phyloP scores from a whole-genome alignment of 306 rosid genomes.

The Hylodesmum podocarpum region DNA sequence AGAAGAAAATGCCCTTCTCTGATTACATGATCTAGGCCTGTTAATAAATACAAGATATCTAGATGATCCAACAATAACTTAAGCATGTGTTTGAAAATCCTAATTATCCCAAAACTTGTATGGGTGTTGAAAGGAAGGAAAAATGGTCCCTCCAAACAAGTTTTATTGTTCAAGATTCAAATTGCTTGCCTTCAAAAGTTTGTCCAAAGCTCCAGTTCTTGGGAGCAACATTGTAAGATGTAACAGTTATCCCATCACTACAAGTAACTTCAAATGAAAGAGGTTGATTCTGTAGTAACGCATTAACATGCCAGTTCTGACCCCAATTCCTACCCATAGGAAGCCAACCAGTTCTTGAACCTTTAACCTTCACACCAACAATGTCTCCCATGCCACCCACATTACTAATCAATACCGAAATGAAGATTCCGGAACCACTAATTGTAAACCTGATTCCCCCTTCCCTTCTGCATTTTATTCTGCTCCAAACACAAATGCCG shows the following conservation, averaged over 20 bases:
- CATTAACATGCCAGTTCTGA: constrained; percentile 89
- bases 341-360: constrained; percentile 96
- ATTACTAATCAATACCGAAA: constrained; percentile 74
- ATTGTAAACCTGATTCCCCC: constrained; percentile 69
- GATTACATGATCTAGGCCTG: too few species aligned
- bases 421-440: constrained; percentile 67
- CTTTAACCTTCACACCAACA: constrained; percentile 70
- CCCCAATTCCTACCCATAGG: constrained; percentile 98
- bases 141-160: neutral
- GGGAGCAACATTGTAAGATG: constrained; percentile 84
- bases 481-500: constrained; percentile 32
- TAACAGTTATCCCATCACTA: constrained; percentile 64
- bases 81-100: neutral
- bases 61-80: neutral
- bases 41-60: too few species aligned
- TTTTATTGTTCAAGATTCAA: constrained; percentile 37
- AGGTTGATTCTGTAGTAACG: constrained; percentile 79
- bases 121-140: neutral
- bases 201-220: constrained; percentile 85
- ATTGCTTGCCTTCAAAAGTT: constrained; percentile 87
- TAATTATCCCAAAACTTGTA: neutral
- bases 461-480: constrained; percentile 83
- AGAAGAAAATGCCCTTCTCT: too few species aligned
- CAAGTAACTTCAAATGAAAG: constrained; percentile 80
- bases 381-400: constrained; percentile 83